Percentiles rank a stretch among this genome's conserved stretches.
These are phyloP conservation scores for Phytophthora chlamydospora DNA, from an alignment of 352 stramenopile genomes.

Conservation along the genomic window DNA sequence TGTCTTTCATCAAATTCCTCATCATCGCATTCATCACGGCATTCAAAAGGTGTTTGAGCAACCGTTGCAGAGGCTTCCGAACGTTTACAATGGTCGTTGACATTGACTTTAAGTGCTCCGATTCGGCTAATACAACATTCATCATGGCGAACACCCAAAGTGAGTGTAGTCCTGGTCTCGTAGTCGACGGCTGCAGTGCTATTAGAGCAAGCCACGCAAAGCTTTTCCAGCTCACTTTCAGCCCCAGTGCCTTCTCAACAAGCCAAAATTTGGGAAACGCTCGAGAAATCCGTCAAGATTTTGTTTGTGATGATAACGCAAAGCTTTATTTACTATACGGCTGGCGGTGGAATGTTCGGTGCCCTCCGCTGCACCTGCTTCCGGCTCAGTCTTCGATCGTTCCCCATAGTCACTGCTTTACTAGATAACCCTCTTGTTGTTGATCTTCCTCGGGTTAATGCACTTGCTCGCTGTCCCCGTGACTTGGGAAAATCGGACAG, in stretches of 20 bases:
- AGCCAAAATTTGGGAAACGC: constrained; percentile 16
- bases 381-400: neutral
- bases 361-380: constrained; percentile 26
- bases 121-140: neutral
- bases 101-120: neutral
- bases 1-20: neutral
- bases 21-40: constrained; percentile 5
- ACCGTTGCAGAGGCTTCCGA: neutral
- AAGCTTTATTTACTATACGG: constrained; percentile 49
- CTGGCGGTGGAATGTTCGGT: constrained; percentile 24
- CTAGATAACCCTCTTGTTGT: neutral
- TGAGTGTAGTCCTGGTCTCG: constrained; percentile 13
- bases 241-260: neutral
- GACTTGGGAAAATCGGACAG: constrained; percentile 23
- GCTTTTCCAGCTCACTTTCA: constrained; percentile 11
- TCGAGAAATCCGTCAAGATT: constrained; percentile 24
- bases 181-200: constrained; percentile 16
- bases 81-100: constrained; percentile 12
- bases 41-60: constrained; percentile 7
- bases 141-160: constrained; percentile 18
- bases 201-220: constrained; percentile 22
- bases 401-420: neutral
- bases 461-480: neutral
- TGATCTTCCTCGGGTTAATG: neutral
- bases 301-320: neutral